Percentiles rank a stretch among this genome's conserved stretches.
phyloP scores from a whole-genome alignment of 257 asterid genomes.

The Solanum chiquidenum region DNA sequence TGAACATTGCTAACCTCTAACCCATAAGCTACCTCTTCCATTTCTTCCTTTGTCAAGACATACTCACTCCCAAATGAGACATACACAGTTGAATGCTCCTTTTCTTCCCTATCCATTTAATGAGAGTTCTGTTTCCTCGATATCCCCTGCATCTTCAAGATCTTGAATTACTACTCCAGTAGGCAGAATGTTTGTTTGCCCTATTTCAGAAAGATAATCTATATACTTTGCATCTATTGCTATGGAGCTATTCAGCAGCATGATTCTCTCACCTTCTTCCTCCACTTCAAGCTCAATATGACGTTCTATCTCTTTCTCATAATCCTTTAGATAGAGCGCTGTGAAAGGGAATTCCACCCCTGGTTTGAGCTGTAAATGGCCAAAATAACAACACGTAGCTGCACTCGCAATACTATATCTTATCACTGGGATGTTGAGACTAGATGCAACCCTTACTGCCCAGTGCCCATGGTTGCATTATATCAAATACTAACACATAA shows the following conservation, averaged over 20 bases:
- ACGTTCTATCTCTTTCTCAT: background rate
- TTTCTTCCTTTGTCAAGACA: slow-evolving; percentile 30
- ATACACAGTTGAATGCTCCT: slow-evolving; percentile 19
- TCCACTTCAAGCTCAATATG: background rate
- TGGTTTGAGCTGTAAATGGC: background rate
- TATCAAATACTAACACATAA: slow-evolving; percentile 26
- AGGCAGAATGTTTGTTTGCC: background rate
- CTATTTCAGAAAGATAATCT: slow-evolving; percentile 6
- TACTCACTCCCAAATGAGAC: slow-evolving; percentile 18
- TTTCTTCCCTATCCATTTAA: slow-evolving; percentile 36
- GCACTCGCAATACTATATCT: slow-evolving; percentile 4
- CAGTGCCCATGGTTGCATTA: slow-evolving; percentile 28
- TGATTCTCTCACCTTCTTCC: background rate
- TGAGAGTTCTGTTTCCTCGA: slow-evolving; percentile 8
- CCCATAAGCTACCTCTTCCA: slow-evolving; percentile 35
- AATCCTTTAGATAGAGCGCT: slow-evolving; percentile 4
- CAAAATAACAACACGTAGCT: slow-evolving; percentile 6
- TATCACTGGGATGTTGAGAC: slow-evolving; percentile 9
- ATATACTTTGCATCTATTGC: background rate
- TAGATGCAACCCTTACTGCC: slow-evolving; percentile 5
- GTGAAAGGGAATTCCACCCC: slow-evolving; percentile 25
- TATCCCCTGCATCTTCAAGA: background rate
- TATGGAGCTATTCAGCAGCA: slow-evolving; percentile 12
- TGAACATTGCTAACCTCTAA: slow-evolving; percentile 37
- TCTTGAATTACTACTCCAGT: background rate